Conservation (phyloP, 768 basidiomycete species). For the Daedaleopsis nitida region DNA sequence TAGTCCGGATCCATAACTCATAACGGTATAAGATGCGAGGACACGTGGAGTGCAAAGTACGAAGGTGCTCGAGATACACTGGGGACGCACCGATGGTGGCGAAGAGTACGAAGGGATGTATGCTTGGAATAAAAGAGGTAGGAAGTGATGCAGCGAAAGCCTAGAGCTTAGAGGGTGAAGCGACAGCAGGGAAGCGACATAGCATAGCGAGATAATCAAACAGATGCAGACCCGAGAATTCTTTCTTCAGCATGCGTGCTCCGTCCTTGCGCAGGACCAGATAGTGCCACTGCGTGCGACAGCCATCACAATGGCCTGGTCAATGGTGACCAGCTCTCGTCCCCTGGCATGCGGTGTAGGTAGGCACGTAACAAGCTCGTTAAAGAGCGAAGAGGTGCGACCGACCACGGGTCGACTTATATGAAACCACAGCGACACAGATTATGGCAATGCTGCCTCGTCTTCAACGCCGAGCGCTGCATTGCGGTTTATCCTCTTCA, state of each 20-base stretch:
- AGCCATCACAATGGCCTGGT: not conserved
- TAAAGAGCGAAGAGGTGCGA: too few species aligned
- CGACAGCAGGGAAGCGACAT: slow-evolving; percentile 12
- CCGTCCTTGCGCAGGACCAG: not conserved
- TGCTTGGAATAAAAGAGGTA: slow-evolving; percentile 4
- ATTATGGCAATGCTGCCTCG: not conserved
- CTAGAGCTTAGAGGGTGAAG: not conserved
- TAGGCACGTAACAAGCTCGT: too few species aligned
- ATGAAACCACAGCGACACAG: too few species aligned
- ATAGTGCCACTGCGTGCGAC: not conserved
- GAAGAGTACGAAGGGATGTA: not conserved
- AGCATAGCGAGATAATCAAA: slow-evolving; percentile 25
- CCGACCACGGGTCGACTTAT: too few species aligned
- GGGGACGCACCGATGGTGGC: not conserved
- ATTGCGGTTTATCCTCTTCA: slow-evolving; percentile 9
- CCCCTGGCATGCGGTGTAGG: too few species aligned
- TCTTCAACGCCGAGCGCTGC: not conserved
- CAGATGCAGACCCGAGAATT: slow-evolving; percentile 3
- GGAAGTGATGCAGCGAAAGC: not conserved
- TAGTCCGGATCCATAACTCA: not conserved
- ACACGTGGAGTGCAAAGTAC: not conserved
- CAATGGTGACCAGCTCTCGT: too few species aligned
- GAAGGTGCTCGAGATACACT: too few species aligned
- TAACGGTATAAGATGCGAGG: not conserved
- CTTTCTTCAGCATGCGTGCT: not conserved